Conservation (phyloP, 169 alveolate genomes). For the Plasmodium relictum region DNA sequence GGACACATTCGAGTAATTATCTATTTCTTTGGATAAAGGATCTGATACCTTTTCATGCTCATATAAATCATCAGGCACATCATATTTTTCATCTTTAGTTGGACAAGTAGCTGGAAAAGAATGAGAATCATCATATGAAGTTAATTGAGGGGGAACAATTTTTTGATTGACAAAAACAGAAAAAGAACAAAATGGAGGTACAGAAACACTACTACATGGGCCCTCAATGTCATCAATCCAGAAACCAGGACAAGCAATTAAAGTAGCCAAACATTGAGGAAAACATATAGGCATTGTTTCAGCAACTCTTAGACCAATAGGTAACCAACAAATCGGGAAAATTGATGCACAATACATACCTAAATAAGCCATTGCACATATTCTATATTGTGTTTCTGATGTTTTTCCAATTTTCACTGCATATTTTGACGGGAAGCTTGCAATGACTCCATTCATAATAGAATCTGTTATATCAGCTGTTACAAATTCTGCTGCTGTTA, state of each 20-base stretch:
- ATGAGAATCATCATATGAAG: constrained; percentile 87
- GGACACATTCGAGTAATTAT: constrained; percentile 1
- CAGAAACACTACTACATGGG: constrained; percentile 84
- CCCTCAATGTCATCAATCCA: constrained; percentile 88
- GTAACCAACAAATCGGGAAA: constrained; percentile 89
- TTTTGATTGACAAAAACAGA: constrained; percentile 85
- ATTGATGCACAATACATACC: constrained; percentile 91
- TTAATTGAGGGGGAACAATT: constrained; percentile 88
- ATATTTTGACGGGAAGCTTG: constrained; percentile 89
- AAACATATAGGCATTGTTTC: constrained; percentile 80
- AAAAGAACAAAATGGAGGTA: constrained; percentile 92
- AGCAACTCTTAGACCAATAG: constrained; percentile 79
- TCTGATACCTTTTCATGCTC: constrained; percentile 9
- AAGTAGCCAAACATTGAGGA: constrained; percentile 89
- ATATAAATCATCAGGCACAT: constrained; percentile 36
- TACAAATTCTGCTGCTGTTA: constrained; percentile 88
- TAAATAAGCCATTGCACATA: constrained; percentile 88
- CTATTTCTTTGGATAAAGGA: constrained; percentile 9
- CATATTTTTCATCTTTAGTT: constrained; percentile 28
- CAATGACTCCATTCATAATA: constrained; percentile 87
- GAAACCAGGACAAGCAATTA: constrained; percentile 91
- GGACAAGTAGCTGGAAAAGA: constrained; percentile 88
- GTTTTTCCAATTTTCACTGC: constrained; percentile 90
- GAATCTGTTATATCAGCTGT: constrained; percentile 89
- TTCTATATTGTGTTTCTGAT: constrained; percentile 84